Percentiles rank a stretch among this genome's conserved stretches.
phyloP scores from a whole-genome alignment of 345 rosid species.

The Salix caprea region DNA sequence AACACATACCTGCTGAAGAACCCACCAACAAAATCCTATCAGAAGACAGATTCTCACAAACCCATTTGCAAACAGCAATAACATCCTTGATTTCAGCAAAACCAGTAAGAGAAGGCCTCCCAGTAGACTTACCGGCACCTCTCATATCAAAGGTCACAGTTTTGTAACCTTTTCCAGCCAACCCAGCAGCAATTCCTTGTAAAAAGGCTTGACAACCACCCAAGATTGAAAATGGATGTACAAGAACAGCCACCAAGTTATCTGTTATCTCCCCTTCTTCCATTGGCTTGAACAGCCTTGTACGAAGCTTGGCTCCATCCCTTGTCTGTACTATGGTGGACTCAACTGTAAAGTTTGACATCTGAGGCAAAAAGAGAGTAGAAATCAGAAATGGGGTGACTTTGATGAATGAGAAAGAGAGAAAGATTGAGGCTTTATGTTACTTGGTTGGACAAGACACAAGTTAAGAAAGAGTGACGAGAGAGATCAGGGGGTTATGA shows the following conservation, averaged over 20 bases:
- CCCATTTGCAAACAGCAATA: slow-evolving; percentile 75
- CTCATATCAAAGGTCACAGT: slow-evolving; percentile 90
- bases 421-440: not conserved
- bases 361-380: not conserved
- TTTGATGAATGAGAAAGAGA: not conserved
- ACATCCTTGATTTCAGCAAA: slow-evolving; percentile 83
- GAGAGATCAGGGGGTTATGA: too few species aligned
- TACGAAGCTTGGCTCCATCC: slow-evolving; percentile 49
- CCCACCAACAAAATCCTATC: slow-evolving; percentile 75
- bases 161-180: slow-evolving; percentile 53
- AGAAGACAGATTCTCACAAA: slow-evolving; percentile 39
- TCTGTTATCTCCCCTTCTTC: slow-evolving; percentile 19
- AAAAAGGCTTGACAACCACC: slow-evolving; percentile 81
- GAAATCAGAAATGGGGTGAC: not conserved
- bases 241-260: slow-evolving; percentile 60
- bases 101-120: slow-evolving; percentile 80
- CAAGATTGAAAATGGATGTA: slow-evolving; percentile 79
- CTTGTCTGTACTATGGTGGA: slow-evolving; percentile 48
- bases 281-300: slow-evolving; percentile 58
- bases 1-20: slow-evolving; percentile 74
- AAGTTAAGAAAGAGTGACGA: too few species aligned
- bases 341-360: slow-evolving; percentile 45
- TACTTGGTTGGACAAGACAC: not conserved
- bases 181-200: slow-evolving; percentile 64
- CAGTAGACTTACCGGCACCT: slow-evolving; percentile 85